Base-by-base conservation (phyloP, 2,329 filamentous ascomycete genomes). In the Neofusicoccum ribis region DNA sequence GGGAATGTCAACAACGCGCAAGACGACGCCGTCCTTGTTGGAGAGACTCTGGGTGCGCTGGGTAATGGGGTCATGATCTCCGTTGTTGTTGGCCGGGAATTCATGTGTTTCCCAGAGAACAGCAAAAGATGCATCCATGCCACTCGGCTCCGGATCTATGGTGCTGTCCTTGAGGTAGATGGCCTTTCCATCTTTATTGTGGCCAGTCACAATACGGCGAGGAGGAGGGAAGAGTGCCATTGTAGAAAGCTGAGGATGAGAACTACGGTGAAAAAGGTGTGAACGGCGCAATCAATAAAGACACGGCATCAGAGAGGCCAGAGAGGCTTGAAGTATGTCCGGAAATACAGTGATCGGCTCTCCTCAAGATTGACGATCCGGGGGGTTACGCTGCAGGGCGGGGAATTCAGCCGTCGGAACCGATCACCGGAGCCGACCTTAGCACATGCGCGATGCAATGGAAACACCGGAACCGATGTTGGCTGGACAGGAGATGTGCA, bases 81-180 rank as follows among this genome's bases (percentile, higher is more conserved):
- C 56, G 17, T 60, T 60, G 56, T 60, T 60, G 41, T 20, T 60
- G 27, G 56, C 56, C 3, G 56, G 56, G 43, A 60, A 60, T 9
- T 60, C 56, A 6, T 60, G 56, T 17, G 56, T 60, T 15, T 60
- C 56, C 56, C 56, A 60, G n/a, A 60, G 56, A 43, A 60, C 56
- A 8, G 56, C 56, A 36, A 60, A 60, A 14, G 56, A 47, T 6
- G 56, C 56, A 17, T 47, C 56, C 56, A 60, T 60, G 27, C 36
- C 37, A 5, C 41, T 47, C n/a, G 41, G 43, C 43, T 60, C 56
- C 11, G 56, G 56, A 9, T 60, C 56, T 12, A 60, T 37, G n/a
- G 56, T 37, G 43, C 43, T 43, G 41, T 60, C 56, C 11, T 60
- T 60, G 27, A 60, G 56, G 43, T 60, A 60, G 31, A 60, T 23